These are phyloP conservation scores for Umbellularia californica DNA, from an alignment of 164 flowering plant species.

Conservation along the genomic window DNA sequence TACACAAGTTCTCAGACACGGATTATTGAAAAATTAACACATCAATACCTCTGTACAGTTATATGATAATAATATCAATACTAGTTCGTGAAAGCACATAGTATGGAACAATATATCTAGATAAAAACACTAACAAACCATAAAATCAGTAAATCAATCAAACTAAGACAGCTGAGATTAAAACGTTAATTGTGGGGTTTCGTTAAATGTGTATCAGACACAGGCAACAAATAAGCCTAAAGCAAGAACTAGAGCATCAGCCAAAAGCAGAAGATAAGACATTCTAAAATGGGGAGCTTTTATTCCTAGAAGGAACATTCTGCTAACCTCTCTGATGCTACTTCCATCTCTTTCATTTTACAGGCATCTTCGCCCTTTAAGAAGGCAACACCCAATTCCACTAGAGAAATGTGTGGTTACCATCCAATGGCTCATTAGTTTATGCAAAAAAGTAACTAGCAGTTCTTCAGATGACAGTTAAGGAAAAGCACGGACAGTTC, in stretches of 20 bases:
- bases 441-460: neutral
- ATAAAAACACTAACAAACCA: no score
- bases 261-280: neutral
- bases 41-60: no score
- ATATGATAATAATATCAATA: no score
- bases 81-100: no score
- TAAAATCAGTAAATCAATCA: no score
- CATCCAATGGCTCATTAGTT: neutral
- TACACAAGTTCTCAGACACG: no score
- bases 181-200: no score
- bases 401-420: neutral
- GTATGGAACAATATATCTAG: no score
- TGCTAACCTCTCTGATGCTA: neutral
- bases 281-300: neutral
- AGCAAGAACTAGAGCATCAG: neutral
- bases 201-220: neutral
- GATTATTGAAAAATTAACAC: no score
- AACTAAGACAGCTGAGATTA: neutral
- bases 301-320: neutral
- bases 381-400: neutral
- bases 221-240: neutral
- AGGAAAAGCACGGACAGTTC: neutral
- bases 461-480: neutral
- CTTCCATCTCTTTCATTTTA: neutral
- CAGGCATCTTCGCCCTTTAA: neutral